Base-by-base conservation (phyloP, 305 asterid genomes). In the Rubia peregrina region DNA sequence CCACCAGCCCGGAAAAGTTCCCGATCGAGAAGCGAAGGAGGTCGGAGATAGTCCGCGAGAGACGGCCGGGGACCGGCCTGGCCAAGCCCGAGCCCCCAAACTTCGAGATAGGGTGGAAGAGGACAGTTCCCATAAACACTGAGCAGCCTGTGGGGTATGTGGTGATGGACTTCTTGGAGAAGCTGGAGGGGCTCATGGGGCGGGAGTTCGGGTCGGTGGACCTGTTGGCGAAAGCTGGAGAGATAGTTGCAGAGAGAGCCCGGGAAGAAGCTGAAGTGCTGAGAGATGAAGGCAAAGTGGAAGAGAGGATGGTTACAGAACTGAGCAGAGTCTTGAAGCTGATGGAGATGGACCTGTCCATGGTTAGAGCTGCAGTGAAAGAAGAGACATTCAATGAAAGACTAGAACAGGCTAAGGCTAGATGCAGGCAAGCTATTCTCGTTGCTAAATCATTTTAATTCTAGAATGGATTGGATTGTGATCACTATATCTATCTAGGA, bases 391-490 rank as follows among this genome's bases (percentile, higher is more conserved):
- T 89, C 71, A 83, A 72, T 49, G 85, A 88, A 61, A 88, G 98
- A 83, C 84, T 91, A 44, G 71, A 79, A 68, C 92, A 88, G 77
- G 98, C 95, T 2, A 89, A 84, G 80, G 96, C 95, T 0, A 81
- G 95, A 6, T 88, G 96, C 76, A 85, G 96, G 72, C 98, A 92
- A 81, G 96, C 98, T 3, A 88, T 92, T 81, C 90, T 90, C 57
- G 94, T 92, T 48, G 98, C 98, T 73, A 85, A 80, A 74, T 88
- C 97, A 0, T 86, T 90, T 74, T 90, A 16, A 49, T 13, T 33
- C 36, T 33, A 33, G 36, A 33, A 33, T 55, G 21, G 36, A 33
- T 33, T 33, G 36, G 36, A 2, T 33, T 33, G 36, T 33, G 36
- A 33, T 33, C 36, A 33, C 36, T 33, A 33, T 33, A 33, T 33